Evolutionary conservation across 83 land plant genomes (phyloP).

Genomic region (Thuja plicata): DNA sequence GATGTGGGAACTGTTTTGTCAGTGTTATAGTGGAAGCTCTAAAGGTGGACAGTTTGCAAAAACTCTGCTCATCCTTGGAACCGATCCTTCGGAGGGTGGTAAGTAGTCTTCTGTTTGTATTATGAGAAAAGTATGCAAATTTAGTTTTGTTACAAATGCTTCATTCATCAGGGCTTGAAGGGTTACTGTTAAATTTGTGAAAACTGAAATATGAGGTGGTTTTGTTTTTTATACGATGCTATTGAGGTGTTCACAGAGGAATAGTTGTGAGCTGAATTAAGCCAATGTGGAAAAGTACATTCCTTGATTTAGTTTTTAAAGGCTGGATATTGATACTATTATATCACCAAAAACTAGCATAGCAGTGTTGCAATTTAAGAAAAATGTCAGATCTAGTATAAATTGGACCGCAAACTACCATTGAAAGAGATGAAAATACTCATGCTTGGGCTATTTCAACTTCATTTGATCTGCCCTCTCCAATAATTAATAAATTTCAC

Average conservation of each 20-base stretch:
- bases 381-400: not conserved
- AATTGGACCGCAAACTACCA: not conserved
- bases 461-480: not conserved
- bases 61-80: slow-evolving; percentile 89
- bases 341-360: not conserved
- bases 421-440: not conserved
- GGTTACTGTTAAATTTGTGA: not conserved
- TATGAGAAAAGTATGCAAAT: not conserved
- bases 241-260: not conserved
- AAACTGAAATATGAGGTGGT: not conserved
- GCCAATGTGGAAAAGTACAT: not conserved
- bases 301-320: not conserved
- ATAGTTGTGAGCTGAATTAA: not conserved
- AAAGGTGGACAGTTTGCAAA: slow-evolving; percentile 93
- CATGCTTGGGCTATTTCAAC: not conserved
- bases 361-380: not conserved
- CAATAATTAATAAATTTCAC: not conserved
- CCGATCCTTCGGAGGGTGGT: slow-evolving; percentile 94
- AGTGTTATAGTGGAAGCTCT: slow-evolving; percentile 94
- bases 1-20: slow-evolving; percentile 19
- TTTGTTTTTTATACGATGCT: not conserved
- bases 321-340: not conserved
- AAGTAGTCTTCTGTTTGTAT: slow-evolving; percentile 22
- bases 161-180: not conserved
- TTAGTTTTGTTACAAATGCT: not conserved